Evolutionary conservation across 805 yeast genomes (phyloP).

Genomic region (Huiozyma sinensis): DNA sequence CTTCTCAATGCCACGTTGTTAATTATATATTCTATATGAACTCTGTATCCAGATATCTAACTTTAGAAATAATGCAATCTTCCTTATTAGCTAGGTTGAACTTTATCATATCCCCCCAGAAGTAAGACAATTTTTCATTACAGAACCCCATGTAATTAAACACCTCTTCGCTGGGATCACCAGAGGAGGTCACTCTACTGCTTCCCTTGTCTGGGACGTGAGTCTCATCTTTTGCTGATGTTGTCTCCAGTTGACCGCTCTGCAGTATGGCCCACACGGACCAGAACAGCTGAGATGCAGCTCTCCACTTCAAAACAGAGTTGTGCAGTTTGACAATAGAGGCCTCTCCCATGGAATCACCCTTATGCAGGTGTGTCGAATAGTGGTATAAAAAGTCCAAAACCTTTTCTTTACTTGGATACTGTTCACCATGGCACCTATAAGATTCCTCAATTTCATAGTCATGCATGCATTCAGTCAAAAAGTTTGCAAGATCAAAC

Average conservation of each 20-base stretch:
- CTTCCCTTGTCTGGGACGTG: neutral
- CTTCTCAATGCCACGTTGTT: too few species aligned
- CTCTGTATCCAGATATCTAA: conserved; percentile 34
- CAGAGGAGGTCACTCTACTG: neutral
- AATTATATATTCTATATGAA: neutral
- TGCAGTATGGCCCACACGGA: conserved; percentile 84
- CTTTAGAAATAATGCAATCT: conserved; percentile 37
- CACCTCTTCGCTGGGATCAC: conserved; percentile 37
- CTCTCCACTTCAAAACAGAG: conserved; percentile 64
- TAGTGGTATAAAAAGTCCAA: conserved; percentile 58
- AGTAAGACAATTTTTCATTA: conserved; percentile 55
- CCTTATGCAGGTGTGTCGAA: conserved; percentile 36
- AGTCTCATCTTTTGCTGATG: neutral
- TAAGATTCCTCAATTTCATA: conserved; percentile 48
- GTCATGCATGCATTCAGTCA: conserved; percentile 92
- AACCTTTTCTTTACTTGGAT: conserved; percentile 59
- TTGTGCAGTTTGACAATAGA: conserved; percentile 43
- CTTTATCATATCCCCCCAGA: conserved; percentile 60
- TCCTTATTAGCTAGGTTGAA: conserved; percentile 38
- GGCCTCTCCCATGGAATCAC: conserved; percentile 12
- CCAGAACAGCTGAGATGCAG: conserved; percentile 71
- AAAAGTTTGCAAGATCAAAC: conserved; percentile 80
- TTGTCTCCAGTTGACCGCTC: conserved; percentile 33
- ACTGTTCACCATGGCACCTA: conserved; percentile 37
- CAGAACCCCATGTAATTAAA: conserved; percentile 71